These are phyloP conservation scores for Mycena chlorophos DNA, from an alignment of 768 basidiomycete species.

Conservation along the genomic window DNA sequence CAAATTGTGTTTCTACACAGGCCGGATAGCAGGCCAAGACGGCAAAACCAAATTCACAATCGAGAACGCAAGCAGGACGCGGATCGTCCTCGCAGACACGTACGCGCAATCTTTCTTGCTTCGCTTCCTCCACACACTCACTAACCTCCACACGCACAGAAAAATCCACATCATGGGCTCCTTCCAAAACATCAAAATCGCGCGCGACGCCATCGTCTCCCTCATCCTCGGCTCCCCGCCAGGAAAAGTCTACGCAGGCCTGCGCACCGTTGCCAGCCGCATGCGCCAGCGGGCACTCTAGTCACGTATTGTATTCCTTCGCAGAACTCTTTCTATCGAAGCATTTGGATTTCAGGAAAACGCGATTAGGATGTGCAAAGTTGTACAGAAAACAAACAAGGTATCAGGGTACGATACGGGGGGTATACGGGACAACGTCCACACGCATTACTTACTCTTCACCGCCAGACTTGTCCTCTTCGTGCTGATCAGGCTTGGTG, in stretches of 20 bases:
- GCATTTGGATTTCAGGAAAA: not conserved
- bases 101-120: slow-evolving; percentile 41
- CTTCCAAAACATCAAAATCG: slow-evolving; percentile 98
- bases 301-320: slow-evolving; percentile 16
- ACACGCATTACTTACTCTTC: slow-evolving; percentile 9
- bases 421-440: not conserved
- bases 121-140: slow-evolving; percentile 3
- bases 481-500: slow-evolving; percentile 53
- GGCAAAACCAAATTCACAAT: slow-evolving; percentile 99
- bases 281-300: slow-evolving; percentile 91
- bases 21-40: slow-evolving; percentile 97
- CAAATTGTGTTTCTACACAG: slow-evolving; percentile 38
- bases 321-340: too few species aligned
- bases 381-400: not conserved
- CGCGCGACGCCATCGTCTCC: slow-evolving; percentile 93
- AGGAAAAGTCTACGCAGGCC: slow-evolving; percentile 88
- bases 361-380: slow-evolving; percentile 12
- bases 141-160: slow-evolving; percentile 40
- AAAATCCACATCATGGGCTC: slow-evolving; percentile 99
- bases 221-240: slow-evolving; percentile 94
- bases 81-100: slow-evolving; percentile 99
- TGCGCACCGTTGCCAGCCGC: slow-evolving; percentile 87
- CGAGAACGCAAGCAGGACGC: slow-evolving; percentile 93
- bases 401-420: not conserved
- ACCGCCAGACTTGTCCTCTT: slow-evolving; percentile 32